Conservation (phyloP, 108 stramenopile species). For the Craspedostauros australis region DNA sequence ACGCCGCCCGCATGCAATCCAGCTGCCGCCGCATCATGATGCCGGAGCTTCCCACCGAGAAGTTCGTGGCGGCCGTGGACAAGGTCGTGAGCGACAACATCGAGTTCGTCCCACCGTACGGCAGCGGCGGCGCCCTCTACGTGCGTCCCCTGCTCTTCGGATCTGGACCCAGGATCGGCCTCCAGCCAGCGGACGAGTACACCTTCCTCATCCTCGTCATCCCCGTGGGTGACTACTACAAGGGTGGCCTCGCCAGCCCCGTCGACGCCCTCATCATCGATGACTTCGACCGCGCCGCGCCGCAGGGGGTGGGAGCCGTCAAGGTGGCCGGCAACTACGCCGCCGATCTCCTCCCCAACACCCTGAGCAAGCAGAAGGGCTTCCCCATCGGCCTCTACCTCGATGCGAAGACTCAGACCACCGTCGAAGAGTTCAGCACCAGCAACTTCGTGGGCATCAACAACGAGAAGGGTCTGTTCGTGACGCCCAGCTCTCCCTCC, state of each 20-base stretch:
- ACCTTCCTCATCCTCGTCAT: slow-evolving; percentile 90
- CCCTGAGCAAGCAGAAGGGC: slow-evolving; percentile 92
- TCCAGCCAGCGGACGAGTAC: slow-evolving; percentile 97
- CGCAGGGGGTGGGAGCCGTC: slow-evolving; percentile 90
- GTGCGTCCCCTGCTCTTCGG: slow-evolving; percentile 95
- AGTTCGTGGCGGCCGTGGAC: slow-evolving; percentile 90
- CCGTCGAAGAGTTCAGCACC: slow-evolving; percentile 96
- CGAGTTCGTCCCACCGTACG: slow-evolving; percentile 96
- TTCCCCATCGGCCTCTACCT: slow-evolving; percentile 95
- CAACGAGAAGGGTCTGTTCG: slow-evolving; percentile 65
- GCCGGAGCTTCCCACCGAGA: slow-evolving; percentile 76
- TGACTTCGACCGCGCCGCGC: slow-evolving; percentile 96
- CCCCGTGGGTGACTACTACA: slow-evolving; percentile 98
- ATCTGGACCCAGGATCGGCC: slow-evolving; percentile 90
- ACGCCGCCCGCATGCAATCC: slow-evolving; percentile 78
- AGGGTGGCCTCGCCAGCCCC: slow-evolving; percentile 87
- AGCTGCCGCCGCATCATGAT: slow-evolving; percentile 88
- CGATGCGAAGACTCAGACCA: slow-evolving; percentile 88
- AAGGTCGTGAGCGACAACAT: slow-evolving; percentile 87
- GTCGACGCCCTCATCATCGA: slow-evolving; percentile 88
- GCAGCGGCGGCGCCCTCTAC: slow-evolving; percentile 91
- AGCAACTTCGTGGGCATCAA: slow-evolving; percentile 97
- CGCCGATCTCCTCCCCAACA: slow-evolving; percentile 95
- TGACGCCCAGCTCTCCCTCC: slow-evolving; percentile 87
- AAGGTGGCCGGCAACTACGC: slow-evolving; percentile 99